Evolutionary conservation across 805 yeast species (phyloP), one percentile per base, ranked within the genome.

Genomic region (Barnettozyma sp.): DNA sequence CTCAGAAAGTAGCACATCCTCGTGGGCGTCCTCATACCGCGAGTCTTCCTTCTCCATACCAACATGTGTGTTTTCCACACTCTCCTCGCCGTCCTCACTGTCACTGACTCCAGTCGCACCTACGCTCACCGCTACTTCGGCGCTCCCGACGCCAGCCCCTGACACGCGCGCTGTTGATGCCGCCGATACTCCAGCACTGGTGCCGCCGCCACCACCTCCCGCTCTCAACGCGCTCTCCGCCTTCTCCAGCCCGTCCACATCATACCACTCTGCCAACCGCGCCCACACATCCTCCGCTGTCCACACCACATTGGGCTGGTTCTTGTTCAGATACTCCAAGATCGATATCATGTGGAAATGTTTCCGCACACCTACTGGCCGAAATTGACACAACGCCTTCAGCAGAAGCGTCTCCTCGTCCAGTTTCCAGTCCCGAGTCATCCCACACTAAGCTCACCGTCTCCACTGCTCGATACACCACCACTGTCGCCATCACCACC

Each of bases 401-500:
- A 80, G 71, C 18, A 82, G 65, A 41, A 66, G 64, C 22, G 75
- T 72, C 49, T 82, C 88, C 39, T 78, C 81, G 29, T 72, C 76
- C 3, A 66, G 50, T 12, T 65, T 59, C 90, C 92, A 82, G 35
- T 55, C 37, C 16, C 49, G 43, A 39, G 38, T 22, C 26, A 22
- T 26, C 27, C n/a, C n/a, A n/a, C n/a, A n/a, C n/a, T n/a, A n/a
- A n/a, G n/a, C n/a, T n/a, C n/a, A n/a, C n/a, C n/a, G n/a, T n/a
- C n/a, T n/a, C n/a, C n/a, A n/a, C n/a, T n/a, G n/a, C n/a, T n/a
- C n/a, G n/a, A n/a, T n/a, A n/a, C n/a, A n/a, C n/a, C n/a, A n/a
- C n/a, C n/a, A n/a, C n/a, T n/a, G n/a, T n/a, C n/a, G n/a, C n/a
- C n/a, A n/a, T n/a, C n/a, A n/a, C n/a, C n/a, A n/a, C n/a, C n/a